A percentile compares a stretch with the other conserved stretches of the same genome.
These are phyloP conservation scores for Candida xyloterini DNA, from an alignment of 805 yeast genomes.

Conservation along the genomic window DNA sequence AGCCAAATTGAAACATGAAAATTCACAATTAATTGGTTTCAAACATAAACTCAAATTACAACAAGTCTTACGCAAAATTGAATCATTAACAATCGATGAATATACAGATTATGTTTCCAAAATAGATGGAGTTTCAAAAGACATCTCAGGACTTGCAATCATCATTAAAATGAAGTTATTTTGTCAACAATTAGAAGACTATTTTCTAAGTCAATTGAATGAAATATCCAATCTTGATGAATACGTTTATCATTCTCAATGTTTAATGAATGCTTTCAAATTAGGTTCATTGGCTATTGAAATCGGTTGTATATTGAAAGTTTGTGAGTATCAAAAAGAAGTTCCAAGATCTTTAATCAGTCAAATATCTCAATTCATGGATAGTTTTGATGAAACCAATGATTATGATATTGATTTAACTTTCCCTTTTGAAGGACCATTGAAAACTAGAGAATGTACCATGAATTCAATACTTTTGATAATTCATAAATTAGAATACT, in stretches of 20 bases:
- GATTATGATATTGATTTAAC: constrained; percentile 4
- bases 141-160: constrained; percentile 5
- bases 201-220: constrained; percentile 1
- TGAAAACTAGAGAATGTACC: constrained; percentile 6
- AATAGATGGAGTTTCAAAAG: constrained; percentile 1
- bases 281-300: constrained; percentile 4
- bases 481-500: constrained; percentile 3
- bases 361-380: constrained; percentile 3
- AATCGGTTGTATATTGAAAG: constrained; percentile 5
- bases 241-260: constrained; percentile 7
- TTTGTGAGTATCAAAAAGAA: constrained; percentile 6
- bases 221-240: constrained; percentile 7
- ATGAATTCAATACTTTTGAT: not conserved
- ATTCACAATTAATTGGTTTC: constrained; percentile 14
- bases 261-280: constrained; percentile 6
- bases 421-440: constrained; percentile 4
- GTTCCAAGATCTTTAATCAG: not conserved
- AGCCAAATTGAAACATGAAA: constrained; percentile 16
- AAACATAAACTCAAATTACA: constrained; percentile 12
- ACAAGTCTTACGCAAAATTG: constrained; percentile 7
- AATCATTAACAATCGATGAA: constrained; percentile 9
- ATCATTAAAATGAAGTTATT: constrained; percentile 12
- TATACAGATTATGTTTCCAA: constrained; percentile 5
- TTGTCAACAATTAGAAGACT: constrained; percentile 5
- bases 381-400: constrained; percentile 6